Conservation (phyloP, 2,329 filamentous ascomycete genomes). For the Penicillium sp. region DNA sequence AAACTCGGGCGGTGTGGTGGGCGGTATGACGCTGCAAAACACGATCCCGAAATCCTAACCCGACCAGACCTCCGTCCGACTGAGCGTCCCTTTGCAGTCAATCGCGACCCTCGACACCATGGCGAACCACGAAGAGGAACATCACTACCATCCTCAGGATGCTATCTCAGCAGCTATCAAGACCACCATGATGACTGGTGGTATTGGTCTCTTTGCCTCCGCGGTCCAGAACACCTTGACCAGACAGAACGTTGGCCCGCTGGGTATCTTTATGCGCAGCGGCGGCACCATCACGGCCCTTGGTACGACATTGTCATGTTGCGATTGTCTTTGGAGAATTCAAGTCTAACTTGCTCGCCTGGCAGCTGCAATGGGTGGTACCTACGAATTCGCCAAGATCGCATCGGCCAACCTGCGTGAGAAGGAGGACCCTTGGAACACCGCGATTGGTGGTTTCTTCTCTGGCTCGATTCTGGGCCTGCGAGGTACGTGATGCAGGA, state of each 20-base stretch:
- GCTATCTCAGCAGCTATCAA: conserved; percentile 62
- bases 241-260: conserved; percentile 72
- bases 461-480: conserved; percentile 68
- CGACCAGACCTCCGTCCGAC: conserved; percentile 21
- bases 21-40: conserved; percentile 26
- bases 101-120: conserved; percentile 37
- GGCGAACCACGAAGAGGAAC: conserved; percentile 44
- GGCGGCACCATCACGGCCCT: conserved; percentile 66
- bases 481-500: conserved; percentile 49
- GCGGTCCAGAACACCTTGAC: conserved; percentile 81
- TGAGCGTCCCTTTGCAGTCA: conserved; percentile 12
- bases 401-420: conserved; percentile 79
- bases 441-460: conserved; percentile 68
- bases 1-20: conserved; percentile 6
- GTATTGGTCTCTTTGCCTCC: conserved; percentile 64
- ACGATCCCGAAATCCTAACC: conserved; percentile 23
- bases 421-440: conserved; percentile 73
- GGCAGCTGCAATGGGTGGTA: conserved; percentile 64
- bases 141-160: conserved; percentile 65
- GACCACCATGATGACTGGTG: conserved; percentile 59
- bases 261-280: conserved; percentile 72
- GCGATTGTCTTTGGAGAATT: conserved; percentile 3
- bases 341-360: conserved; percentile 10
- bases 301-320: conserved; percentile 44
- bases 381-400: conserved; percentile 70